Conservation (phyloP, 2,329 filamentous ascomycete species). For the Colletotrichum lentis region DNA sequence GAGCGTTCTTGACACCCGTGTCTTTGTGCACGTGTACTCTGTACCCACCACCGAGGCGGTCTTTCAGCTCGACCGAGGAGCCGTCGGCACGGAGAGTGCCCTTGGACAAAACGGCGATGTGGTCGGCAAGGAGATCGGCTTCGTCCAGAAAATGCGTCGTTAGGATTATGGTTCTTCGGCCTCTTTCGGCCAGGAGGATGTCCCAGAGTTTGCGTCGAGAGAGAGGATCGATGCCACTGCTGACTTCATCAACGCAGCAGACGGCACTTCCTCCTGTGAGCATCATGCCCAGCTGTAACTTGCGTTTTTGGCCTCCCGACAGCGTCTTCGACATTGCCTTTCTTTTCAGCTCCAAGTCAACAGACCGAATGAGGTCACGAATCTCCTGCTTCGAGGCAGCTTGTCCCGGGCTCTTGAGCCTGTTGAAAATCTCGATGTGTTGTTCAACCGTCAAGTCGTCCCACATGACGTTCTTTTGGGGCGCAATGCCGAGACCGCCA, state of each 20-base stretch:
- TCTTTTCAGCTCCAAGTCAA: slow-evolving; percentile 80
- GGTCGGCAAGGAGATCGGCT: slow-evolving; percentile 86
- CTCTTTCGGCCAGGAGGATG: slow-evolving; percentile 85
- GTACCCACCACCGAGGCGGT: slow-evolving; percentile 83
- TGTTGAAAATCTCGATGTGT: slow-evolving; percentile 85
- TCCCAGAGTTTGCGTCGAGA: slow-evolving; percentile 93
- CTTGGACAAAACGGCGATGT: slow-evolving; percentile 87
- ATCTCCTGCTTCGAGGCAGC: slow-evolving; percentile 67
- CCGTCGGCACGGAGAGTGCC: slow-evolving; percentile 83
- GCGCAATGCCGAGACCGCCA: slow-evolving; percentile 84
- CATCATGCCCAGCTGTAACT: slow-evolving; percentile 94
- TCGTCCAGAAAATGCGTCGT: slow-evolving; percentile 96
- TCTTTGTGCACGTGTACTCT: slow-evolving; percentile 76
- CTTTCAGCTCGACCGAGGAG: slow-evolving; percentile 85
- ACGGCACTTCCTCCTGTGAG: slow-evolving; percentile 87
- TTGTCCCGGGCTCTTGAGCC: slow-evolving; percentile 72
- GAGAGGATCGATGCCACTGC: slow-evolving; percentile 85
- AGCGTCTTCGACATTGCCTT: slow-evolving; percentile 77
- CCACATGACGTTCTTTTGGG: slow-evolving; percentile 95
- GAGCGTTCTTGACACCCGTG: slow-evolving; percentile 56
- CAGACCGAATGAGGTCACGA: slow-evolving; percentile 68
- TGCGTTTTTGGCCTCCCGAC: slow-evolving; percentile 90
- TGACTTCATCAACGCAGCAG: slow-evolving; percentile 92
- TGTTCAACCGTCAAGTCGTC: slow-evolving; percentile 86
- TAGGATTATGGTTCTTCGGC: slow-evolving; percentile 80